Conservation (phyloP, 2,329 filamentous ascomycete genomes). For the Colletotrichum tropicale region DNA sequence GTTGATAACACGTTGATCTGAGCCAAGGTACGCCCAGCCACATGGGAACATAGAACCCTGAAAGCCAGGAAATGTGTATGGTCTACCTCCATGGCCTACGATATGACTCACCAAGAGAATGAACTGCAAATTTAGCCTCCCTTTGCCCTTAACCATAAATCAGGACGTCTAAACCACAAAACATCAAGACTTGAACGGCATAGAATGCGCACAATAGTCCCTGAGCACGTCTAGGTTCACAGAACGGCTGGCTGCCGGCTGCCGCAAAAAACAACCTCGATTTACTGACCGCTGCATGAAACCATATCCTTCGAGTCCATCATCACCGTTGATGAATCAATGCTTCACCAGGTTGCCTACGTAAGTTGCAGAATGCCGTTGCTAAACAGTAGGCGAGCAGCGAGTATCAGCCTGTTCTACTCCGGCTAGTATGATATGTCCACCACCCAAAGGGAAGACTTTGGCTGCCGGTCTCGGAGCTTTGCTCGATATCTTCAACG, state of each 20-base stretch:
- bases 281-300: neutral
- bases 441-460: accelerated
- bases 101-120: neutral
- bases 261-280: neutral
- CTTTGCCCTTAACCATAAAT: neutral
- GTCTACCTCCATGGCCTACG: neutral
- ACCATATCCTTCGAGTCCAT: neutral
- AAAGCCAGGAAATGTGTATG: neutral
- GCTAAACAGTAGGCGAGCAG: neutral
- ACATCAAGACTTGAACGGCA: neutral
- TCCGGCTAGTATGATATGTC: accelerated
- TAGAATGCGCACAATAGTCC: neutral
- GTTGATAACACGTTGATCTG: neutral
- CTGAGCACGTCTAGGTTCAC: neutral
- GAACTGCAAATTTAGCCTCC: neutral
- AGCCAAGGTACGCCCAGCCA: neutral
- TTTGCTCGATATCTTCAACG: neutral
- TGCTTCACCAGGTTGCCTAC: accelerated
- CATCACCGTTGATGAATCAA: neutral
- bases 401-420: neutral
- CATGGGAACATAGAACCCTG: neutral
- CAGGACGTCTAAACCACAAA: neutral
- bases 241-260: neutral
- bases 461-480: neutral
- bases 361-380: neutral